Evolutionary conservation across 192 early-diverging fungal species (phyloP).

Genomic region (Umbelopsis isabellina): DNA sequence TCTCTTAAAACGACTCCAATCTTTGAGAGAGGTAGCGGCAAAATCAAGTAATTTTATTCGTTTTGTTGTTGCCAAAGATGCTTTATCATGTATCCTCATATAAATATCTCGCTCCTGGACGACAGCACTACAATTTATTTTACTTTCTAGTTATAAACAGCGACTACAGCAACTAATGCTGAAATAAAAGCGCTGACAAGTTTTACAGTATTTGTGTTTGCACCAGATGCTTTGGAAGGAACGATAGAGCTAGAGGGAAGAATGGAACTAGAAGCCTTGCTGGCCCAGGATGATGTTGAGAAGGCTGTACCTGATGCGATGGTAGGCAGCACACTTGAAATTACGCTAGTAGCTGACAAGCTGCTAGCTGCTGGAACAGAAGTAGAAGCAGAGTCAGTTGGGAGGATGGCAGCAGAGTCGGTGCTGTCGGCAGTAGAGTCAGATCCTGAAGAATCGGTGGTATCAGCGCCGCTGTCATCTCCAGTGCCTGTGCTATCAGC

Average conservation of each 20-base stretch:
- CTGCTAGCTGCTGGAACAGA: not conserved
- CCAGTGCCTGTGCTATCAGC: not conserved
- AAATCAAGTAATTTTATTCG: no score
- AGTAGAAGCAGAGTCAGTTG: not conserved
- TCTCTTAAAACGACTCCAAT: no score
- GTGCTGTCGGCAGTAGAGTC: not conserved
- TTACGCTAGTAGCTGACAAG: not conserved
- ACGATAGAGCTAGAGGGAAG: not conserved
- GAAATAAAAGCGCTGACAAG: not conserved
- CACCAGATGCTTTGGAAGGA: not conserved
- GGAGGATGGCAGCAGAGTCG: not conserved
- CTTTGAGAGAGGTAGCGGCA: no score
- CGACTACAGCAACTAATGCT: not conserved
- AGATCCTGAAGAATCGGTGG: not conserved
- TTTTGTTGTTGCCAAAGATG: no score
- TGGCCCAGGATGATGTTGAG: not conserved
- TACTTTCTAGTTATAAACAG: constrained; percentile 3
- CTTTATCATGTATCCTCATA: no score
- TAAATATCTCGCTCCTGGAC: no score
- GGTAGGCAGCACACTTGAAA: not conserved
- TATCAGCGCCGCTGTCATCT: not conserved
- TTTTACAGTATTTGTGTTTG: not conserved
- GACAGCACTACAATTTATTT: no score
- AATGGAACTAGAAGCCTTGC: not conserved
- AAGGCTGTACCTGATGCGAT: not conserved